Base-by-base conservation (phyloP, 1,284 basidiomycete genomes). In the Chalciporus sp. region DNA sequence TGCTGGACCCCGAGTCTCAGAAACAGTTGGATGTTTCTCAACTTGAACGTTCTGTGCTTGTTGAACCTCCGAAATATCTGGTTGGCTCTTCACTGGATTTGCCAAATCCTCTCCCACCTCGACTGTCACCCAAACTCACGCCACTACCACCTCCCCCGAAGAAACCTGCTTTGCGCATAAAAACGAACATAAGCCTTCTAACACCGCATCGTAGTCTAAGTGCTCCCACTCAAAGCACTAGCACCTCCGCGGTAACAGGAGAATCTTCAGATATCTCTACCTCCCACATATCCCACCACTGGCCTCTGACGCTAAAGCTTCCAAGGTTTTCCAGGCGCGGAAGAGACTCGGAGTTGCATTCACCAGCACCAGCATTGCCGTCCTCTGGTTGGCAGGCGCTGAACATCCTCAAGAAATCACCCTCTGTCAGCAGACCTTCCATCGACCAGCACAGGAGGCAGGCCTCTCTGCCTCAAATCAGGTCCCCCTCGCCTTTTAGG, bases 1-100 rank as follows among this genome's bases (percentile, higher is more conserved):
- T 33, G 17, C 42, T 69, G 11, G 64, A 71, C 17, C 66, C 69
- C 42, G 57, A 55, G 45, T 56, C 58, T 57, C 65, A 55, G 45
- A 70, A 67, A 46, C 66, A 71, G 33, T 56, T 70, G 23, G 69
- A 69, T 27, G 56, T 67, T 7, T 59, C 69, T 20, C 67, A 70
- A 26, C n/a, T n/a, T n/a, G n/a, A n/a, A n/a, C 67, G 71, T 44
- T 67, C 65, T 14, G 65, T 71, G 35, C 45, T 65, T 27, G 23
- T 23, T 23, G 23, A 23, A 23, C 23, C 23, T 23, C 23, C 23
- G 23, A 70, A 67, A 35, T 45, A 61, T 33, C 56, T 64, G 4
- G 27, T 48, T 9, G 35, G 51, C 17, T 67, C 51, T 40, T 56
- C 56, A 23, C 59, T 46, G 35, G 59, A 57, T 42, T 35, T 70